Conservation (phyloP, 495 filamentous ascomycete genomes). For the Penicillium ochrochloron region DNA sequence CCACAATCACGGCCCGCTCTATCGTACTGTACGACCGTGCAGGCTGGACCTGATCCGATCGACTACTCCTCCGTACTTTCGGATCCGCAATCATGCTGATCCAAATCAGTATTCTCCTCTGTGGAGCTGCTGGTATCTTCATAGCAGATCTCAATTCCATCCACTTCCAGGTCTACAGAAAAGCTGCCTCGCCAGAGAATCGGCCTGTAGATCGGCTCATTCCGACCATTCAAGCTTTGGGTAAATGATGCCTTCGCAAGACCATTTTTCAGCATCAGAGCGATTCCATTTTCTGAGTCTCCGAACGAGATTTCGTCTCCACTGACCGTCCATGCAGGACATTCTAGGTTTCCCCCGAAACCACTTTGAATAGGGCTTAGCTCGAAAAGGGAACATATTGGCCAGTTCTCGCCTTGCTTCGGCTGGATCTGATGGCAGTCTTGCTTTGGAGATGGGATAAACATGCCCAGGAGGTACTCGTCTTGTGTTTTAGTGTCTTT, state of each 20-base stretch:
- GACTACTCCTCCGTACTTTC: background rate
- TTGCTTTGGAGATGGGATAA: background rate
- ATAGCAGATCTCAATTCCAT: slow-evolving; percentile 2
- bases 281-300: slow-evolving; percentile 2
- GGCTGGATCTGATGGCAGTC: background rate
- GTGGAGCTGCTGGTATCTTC: background rate
- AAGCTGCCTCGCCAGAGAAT: background rate
- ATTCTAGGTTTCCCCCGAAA: background rate
- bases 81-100: background rate
- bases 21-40: background rate
- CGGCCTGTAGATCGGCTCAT: slow-evolving; percentile 2
- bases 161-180: background rate
- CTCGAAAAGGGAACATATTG: background rate
- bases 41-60: background rate
- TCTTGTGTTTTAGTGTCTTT: slow-evolving; percentile 4
- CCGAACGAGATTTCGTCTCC: background rate
- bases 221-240: background rate
- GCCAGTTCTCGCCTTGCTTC: background rate
- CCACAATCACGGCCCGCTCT: background rate
- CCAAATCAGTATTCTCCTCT: background rate
- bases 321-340: slow-evolving; percentile 11
- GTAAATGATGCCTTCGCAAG: background rate
- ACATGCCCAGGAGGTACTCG: background rate
- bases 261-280: slow-evolving; percentile 14
- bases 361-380: background rate